Conservation (phyloP, 2,329 filamentous ascomycete species). For the Fusarium xyrophilum region DNA sequence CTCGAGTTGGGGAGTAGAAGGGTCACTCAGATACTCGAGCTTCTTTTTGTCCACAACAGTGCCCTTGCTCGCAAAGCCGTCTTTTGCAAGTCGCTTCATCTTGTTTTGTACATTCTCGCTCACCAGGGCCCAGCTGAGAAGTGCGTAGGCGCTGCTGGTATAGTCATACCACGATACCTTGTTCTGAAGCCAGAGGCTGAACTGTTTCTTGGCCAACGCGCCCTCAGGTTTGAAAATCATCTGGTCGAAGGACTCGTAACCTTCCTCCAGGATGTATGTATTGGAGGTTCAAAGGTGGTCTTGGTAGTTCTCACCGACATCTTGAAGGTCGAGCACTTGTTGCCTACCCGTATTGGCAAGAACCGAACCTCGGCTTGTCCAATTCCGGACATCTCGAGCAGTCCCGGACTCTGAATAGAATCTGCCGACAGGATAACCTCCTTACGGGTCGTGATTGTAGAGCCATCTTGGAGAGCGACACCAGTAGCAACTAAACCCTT, state of each 20-base stretch:
- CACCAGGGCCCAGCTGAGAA: background rate
- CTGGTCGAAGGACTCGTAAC: background rate
- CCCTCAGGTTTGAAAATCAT: background rate
- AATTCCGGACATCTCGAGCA: background rate
- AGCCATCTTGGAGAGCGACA: background rate
- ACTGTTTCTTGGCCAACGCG: background rate
- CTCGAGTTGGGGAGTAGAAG: background rate
- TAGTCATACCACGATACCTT: background rate
- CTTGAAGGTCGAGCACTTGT: background rate
- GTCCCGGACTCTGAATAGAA: background rate
- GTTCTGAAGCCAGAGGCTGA: background rate
- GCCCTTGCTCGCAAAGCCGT: background rate
- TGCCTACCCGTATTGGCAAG: fast-evolving
- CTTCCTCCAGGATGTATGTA: background rate
- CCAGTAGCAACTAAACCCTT: background rate
- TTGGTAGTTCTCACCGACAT: background rate
- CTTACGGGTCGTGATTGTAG: background rate
- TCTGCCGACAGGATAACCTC: background rate
- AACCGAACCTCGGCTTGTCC: background rate
- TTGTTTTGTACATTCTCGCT: fast-evolving
- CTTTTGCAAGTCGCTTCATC: background rate
- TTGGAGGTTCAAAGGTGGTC: background rate
- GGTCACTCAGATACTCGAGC: background rate
- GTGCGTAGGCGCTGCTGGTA: background rate
- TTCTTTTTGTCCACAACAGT: background rate